Conservation (phyloP, 805 yeast genomes). For the Komagataella mondaviorum region DNA sequence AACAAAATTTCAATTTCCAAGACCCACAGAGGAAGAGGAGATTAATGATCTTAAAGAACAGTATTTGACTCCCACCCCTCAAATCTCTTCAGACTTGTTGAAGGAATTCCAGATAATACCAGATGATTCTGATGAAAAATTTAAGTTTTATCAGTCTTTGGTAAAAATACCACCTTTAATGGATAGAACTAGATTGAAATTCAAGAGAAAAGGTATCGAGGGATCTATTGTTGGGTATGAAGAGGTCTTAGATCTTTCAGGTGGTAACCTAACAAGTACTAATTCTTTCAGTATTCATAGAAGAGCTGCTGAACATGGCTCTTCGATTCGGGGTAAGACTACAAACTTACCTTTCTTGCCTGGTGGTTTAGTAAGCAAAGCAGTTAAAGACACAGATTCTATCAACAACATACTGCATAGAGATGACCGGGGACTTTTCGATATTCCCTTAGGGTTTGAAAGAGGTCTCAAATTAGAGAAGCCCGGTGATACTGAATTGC, state of each 20-base stretch:
- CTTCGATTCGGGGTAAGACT: constrained; percentile 54
- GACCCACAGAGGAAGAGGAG: constrained; percentile 5
- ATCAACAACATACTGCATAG: constrained; percentile 36
- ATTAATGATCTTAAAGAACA: constrained; percentile 18
- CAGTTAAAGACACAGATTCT: constrained; percentile 16
- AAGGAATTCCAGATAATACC: constrained; percentile 55
- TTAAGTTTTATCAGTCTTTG: constrained; percentile 30
- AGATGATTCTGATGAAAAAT: constrained; percentile 11
- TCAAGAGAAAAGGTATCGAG: constrained; percentile 61
- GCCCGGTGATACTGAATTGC: constrained; percentile 1
- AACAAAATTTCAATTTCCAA: constrained; percentile 4
- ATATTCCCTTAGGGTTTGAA: constrained; percentile 68
- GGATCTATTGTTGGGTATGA: constrained; percentile 53
- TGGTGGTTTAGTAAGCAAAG: constrained; percentile 44
- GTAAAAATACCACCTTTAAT: constrained; percentile 45
- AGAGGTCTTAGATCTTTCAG: constrained; percentile 44
- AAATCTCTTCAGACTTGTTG: constrained; percentile 57
- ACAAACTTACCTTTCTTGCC: constrained; percentile 83
- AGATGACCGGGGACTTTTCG: constrained; percentile 66
- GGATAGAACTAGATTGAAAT: constrained; percentile 50
- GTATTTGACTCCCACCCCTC: constrained; percentile 49
- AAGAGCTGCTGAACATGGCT: constrained; percentile 46
- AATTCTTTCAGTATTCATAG: constrained; percentile 67
- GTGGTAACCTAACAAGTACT: constrained; percentile 33
- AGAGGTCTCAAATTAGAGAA: constrained; percentile 42